phyloP scores from a whole-genome alignment of 495 filamentous ascomycete species.

The Podospora didyma region DNA sequence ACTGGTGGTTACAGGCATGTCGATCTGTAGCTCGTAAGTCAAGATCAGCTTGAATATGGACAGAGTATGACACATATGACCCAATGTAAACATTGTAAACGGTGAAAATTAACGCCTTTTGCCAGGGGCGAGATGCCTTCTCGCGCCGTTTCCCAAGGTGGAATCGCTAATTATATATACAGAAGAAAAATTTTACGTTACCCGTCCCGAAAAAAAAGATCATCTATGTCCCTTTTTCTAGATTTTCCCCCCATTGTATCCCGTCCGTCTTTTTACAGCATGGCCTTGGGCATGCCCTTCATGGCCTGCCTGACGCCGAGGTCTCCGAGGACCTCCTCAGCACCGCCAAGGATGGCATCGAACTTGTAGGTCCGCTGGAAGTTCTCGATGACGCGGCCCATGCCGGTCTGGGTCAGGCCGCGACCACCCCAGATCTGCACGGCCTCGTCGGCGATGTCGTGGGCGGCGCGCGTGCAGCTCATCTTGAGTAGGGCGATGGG shows the following conservation, averaged over 20 bases:
- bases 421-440: slow-evolving; percentile 86
- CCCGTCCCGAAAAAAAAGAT: too few species aligned
- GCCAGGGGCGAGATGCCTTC: too few species aligned
- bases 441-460: slow-evolving; percentile 77
- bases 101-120: too few species aligned
- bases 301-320: slow-evolving; percentile 78
- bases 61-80: too few species aligned
- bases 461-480: slow-evolving; percentile 67
- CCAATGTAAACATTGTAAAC: too few species aligned
- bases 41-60: too few species aligned
- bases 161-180: too few species aligned
- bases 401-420: slow-evolving; percentile 75
- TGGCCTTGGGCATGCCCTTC: slow-evolving; percentile 77
- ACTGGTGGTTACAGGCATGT: too few species aligned
- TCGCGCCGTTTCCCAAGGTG: too few species aligned
- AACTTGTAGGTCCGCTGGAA: slow-evolving; percentile 87
- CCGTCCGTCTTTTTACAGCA: slow-evolving; percentile 47
- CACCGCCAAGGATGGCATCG: slow-evolving; percentile 80
- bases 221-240: not conserved
- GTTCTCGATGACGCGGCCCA: slow-evolving; percentile 76
- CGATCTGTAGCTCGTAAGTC: too few species aligned
- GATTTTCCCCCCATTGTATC: not conserved
- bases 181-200: too few species aligned
- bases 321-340: slow-evolving; percentile 81
- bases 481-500: slow-evolving; percentile 84